Percentiles rank a stretch among this genome's conserved stretches.
These are phyloP conservation scores for Pleurotus cornucopiae DNA, from an alignment of 768 basidiomycete genomes.

Conservation along the genomic window DNA sequence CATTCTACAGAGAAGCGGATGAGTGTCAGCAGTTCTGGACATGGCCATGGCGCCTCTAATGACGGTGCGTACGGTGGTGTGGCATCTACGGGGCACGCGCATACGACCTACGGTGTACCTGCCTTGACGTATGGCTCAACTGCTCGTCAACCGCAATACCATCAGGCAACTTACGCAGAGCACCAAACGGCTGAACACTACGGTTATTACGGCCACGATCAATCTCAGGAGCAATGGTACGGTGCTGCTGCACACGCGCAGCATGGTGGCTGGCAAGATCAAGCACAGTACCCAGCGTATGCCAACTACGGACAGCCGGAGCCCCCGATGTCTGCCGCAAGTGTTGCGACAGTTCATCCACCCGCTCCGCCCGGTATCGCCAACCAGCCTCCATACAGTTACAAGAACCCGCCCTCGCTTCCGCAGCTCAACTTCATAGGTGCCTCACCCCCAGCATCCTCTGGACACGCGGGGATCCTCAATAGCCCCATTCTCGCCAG, in stretches of 20 bases:
- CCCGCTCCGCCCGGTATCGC: neutral
- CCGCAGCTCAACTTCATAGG: slow-evolving; percentile 6
- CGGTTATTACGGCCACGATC: slow-evolving; percentile 7
- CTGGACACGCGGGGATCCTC: slow-evolving; percentile 1
- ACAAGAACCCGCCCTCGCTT: slow-evolving; percentile 1
- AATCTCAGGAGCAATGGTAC: slow-evolving; percentile 1
- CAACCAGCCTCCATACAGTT: neutral
- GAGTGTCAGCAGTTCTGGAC: slow-evolving; percentile 3
- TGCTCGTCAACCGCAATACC: slow-evolving; percentile 4
- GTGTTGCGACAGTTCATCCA: neutral
- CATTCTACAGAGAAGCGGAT: slow-evolving; percentile 5
- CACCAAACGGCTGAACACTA: slow-evolving; percentile 4
- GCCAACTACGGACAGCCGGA: slow-evolving; percentile 4
- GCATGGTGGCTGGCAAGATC: slow-evolving; percentile 5
- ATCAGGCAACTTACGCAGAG: slow-evolving; percentile 3
- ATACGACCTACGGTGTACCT: neutral
- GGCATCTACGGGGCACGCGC: neutral
- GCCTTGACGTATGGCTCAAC: slow-evolving; percentile 1
- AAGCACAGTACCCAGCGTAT: neutral
- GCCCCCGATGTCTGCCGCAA: neutral
- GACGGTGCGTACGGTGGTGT: slow-evolving; percentile 7
- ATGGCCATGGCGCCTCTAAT: neutral
- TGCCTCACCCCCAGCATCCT: slow-evolving; percentile 1
- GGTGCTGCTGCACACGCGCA: neutral
- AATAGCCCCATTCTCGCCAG: slow-evolving; percentile 1